These are phyloP conservation scores for Globisporangium rhizosaccharum DNA, from an alignment of 352 stramenopile species.

Conservation along the genomic window DNA sequence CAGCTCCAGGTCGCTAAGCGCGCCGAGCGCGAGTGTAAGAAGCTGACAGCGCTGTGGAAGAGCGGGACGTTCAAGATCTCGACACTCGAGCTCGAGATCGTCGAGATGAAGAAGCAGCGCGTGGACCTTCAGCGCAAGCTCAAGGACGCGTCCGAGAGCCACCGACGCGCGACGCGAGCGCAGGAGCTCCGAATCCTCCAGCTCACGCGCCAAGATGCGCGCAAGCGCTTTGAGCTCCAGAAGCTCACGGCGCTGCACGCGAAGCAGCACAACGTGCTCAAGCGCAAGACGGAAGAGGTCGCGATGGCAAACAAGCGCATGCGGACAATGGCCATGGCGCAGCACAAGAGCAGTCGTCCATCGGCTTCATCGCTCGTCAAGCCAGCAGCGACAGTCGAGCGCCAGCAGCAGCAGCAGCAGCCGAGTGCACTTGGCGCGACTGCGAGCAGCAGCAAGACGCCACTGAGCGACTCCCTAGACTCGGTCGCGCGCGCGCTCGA, in stretches of 20 bases:
- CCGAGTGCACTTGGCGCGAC: neutral
- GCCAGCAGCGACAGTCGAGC: neutral
- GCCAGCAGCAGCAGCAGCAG: neutral
- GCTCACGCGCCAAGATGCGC: conserved; percentile 51
- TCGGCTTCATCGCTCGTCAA: neutral
- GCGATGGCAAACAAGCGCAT: conserved; percentile 38
- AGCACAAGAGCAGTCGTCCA: conserved; percentile 17
- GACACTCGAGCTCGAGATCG: conserved; percentile 38
- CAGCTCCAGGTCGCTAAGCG: conserved; percentile 31
- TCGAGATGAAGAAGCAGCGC: conserved; percentile 46
- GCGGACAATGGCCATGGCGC: conserved; percentile 21
- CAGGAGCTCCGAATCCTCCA: conserved; percentile 44
- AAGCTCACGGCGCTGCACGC: conserved; percentile 30
- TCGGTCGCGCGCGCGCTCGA: conserved; percentile 27
- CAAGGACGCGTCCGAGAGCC: conserved; percentile 28
- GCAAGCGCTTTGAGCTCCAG: conserved; percentile 49
- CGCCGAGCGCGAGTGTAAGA: conserved; percentile 33
- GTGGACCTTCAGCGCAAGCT: conserved; percentile 30
- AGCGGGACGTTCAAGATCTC: conserved; percentile 41
- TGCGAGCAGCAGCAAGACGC: conserved; percentile 1
- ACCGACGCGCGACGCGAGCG: conserved; percentile 39
- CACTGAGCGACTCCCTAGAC: conserved; percentile 18
- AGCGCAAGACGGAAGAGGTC: conserved; percentile 59
- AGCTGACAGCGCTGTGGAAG: conserved; percentile 25
- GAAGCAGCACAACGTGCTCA: conserved; percentile 46